phyloP scores from a whole-genome alignment of 2,329 filamentous ascomycete genomes.

The Sporothrix inflata region DNA sequence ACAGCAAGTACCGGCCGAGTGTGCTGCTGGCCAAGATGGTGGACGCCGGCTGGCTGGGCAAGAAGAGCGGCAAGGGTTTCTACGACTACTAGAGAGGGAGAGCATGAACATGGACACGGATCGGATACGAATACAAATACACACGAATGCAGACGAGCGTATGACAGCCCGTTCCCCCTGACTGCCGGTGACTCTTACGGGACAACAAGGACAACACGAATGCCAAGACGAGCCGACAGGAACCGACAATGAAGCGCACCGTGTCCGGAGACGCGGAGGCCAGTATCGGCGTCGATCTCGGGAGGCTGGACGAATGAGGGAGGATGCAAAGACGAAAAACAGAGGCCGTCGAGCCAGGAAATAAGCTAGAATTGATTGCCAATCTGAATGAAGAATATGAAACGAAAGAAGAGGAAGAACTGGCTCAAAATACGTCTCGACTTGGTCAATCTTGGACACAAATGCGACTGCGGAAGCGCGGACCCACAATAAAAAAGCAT shows the following conservation, averaged over 20 bases:
- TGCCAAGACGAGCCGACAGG: not conserved
- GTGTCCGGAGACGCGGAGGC: not conserved
- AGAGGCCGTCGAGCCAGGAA: not conserved
- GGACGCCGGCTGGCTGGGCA: conserved; percentile 94
- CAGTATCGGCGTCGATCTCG: not conserved
- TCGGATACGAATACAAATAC: not conserved
- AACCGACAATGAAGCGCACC: not conserved
- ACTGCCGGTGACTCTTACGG: not conserved
- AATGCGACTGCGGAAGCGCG: conserved; percentile 11
- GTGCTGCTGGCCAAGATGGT: conserved; percentile 93
- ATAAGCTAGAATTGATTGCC: not conserved
- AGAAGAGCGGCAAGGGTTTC: conserved; percentile 96
- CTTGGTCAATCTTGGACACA: not conserved
- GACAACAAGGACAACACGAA: not conserved
- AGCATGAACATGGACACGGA: not conserved
- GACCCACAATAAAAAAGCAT: conserved; percentile 17
- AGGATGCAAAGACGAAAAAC: not conserved
- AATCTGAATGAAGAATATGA: not conserved
- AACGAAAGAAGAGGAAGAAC: not conserved
- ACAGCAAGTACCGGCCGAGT: conserved; percentile 92
- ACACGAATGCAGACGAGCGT: not conserved
- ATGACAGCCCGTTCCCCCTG: not conserved
- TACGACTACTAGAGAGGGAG: conserved; percentile 72
- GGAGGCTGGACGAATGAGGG: not conserved
- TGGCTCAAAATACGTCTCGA: not conserved